phyloP scores from a whole-genome alignment of 805 yeast species.

The Sungouiozyma intestinalis region DNA sequence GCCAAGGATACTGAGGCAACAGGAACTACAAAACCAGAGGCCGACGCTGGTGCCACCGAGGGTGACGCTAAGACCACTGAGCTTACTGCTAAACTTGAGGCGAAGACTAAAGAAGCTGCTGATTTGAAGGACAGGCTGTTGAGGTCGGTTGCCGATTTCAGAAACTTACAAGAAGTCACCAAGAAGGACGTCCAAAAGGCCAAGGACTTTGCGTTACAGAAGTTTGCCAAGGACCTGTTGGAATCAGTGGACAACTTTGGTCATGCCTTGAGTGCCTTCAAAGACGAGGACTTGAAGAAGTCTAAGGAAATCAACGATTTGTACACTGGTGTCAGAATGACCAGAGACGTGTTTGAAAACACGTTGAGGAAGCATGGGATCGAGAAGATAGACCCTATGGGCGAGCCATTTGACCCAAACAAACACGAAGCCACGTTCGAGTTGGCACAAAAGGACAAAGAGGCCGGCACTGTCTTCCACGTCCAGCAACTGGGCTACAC shows the following conservation, averaged over 20 bases:
- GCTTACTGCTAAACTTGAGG: constrained; percentile 42
- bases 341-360: constrained; percentile 74
- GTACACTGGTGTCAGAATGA: constrained; percentile 86
- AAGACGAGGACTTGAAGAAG: constrained; percentile 46
- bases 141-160: constrained; percentile 83
- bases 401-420: constrained; percentile 83
- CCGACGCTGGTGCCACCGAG: background rate
- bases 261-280: constrained; percentile 69
- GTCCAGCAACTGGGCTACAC: constrained; percentile 88
- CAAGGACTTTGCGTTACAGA: constrained; percentile 81
- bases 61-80: constrained; percentile 8
- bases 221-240: constrained; percentile 79
- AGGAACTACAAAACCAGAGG: background rate
- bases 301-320: constrained; percentile 61
- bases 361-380: constrained; percentile 76
- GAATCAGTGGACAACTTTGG: constrained; percentile 87
- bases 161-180: constrained; percentile 84
- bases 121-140: constrained; percentile 75
- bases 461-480: constrained; percentile 85
- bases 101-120: constrained; percentile 63
- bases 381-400: constrained; percentile 69
- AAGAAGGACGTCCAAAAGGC: constrained; percentile 81
- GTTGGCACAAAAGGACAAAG: constrained; percentile 74
- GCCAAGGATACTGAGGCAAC: background rate
- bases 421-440: constrained; percentile 89